phyloP scores from a whole-genome alignment of 2,329 filamentous ascomycete species.

The Rhinocladiella mackenziei region DNA sequence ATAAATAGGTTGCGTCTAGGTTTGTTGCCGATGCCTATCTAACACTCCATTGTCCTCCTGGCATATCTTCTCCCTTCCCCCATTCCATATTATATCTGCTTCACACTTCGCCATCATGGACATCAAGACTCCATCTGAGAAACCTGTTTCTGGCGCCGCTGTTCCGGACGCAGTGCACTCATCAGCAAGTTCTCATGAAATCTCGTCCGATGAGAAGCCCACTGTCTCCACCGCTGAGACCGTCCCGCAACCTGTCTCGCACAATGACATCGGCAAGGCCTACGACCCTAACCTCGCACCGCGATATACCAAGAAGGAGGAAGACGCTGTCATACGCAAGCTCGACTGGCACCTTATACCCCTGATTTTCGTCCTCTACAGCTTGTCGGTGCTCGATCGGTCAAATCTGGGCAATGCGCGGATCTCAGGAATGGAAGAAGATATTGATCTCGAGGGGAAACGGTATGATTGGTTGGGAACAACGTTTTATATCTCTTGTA shows the following conservation, averaged over 20 bases:
- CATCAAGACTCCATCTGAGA: too few species aligned
- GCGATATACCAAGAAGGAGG: conserved; percentile 20
- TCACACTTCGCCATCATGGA: too few species aligned
- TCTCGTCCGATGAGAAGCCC: conserved; percentile 17
- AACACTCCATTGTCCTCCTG: too few species aligned
- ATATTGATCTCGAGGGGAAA: conserved; percentile 46
- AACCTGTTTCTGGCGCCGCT: too few species aligned
- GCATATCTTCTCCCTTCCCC: too few species aligned
- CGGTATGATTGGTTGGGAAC: conserved; percentile 51
- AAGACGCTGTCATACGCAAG: conserved; percentile 23
- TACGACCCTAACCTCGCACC: conserved; percentile 14
- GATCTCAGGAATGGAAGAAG: conserved; percentile 51
- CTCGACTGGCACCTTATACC: conserved; percentile 29
- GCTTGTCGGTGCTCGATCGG: conserved; percentile 44
- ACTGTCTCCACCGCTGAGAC: conserved; percentile 14
- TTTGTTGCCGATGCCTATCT: too few species aligned
- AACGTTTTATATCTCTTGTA: conserved; percentile 52
- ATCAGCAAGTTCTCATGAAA: too few species aligned
- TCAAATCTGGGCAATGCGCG: conserved; percentile 54
- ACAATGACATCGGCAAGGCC: conserved; percentile 13
- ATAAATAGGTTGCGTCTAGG: too few species aligned
- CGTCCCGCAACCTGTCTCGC: not conserved
- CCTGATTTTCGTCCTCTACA: conserved; percentile 26
- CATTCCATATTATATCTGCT: too few species aligned
- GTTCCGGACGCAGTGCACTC: too few species aligned